Conservation (phyloP, 2,329 filamentous ascomycete genomes). For the Fusarium papillatum region DNA sequence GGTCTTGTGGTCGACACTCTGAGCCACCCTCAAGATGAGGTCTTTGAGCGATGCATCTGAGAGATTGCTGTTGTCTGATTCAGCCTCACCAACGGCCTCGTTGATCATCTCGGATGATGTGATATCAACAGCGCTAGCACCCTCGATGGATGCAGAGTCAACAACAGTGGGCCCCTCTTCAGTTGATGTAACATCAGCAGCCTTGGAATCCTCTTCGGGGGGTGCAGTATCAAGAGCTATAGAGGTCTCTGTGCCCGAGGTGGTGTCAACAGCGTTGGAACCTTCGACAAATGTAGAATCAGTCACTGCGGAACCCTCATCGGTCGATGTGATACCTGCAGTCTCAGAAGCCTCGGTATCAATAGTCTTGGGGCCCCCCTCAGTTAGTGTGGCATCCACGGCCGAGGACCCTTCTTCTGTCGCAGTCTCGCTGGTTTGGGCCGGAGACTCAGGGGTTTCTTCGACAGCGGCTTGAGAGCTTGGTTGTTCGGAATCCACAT, state of each 20-base stretch:
- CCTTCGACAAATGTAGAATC: not conserved
- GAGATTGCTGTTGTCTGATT: not conserved
- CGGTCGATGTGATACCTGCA: not conserved
- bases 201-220: constrained; percentile 1
- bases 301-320: not conserved
- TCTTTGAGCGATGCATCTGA: constrained; percentile 55
- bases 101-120: not conserved
- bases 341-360: not conserved
- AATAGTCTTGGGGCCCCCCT: not conserved
- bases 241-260: not conserved
- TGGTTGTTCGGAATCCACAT: not conserved
- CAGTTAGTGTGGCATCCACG: not conserved
- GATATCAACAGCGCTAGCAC: not conserved
- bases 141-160: not conserved
- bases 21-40: constrained; percentile 65
- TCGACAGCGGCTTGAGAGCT: not conserved
- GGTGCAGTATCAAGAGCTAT: not conserved
- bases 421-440: not conserved
- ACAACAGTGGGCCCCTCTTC: not conserved
- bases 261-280: not conserved
- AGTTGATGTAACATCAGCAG: not conserved
- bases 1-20: constrained; percentile 56
- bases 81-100: not conserved
- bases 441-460: not conserved
- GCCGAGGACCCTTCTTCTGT: not conserved